phyloP scores from a whole-genome alignment of 202 grass and related monocot genomes.

The Carex arenaria region DNA sequence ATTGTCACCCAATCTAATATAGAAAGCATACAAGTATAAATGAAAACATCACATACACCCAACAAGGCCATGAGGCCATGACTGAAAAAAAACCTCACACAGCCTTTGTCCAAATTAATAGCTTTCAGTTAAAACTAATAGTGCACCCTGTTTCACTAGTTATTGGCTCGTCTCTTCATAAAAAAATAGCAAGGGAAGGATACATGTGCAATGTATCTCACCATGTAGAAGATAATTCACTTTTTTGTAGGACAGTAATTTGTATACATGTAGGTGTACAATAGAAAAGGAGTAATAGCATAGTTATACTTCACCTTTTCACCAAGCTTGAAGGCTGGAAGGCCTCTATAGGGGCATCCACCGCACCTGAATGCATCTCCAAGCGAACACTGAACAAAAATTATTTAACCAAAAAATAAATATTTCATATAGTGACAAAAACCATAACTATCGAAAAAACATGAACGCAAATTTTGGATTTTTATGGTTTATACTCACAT shows the following conservation, averaged over 20 bases:
- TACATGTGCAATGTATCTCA: background rate
- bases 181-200: background rate
- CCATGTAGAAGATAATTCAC: background rate
- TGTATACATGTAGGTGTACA: background rate
- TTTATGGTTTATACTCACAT: constrained; percentile 36
- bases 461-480: background rate
- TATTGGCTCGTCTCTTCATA: background rate
- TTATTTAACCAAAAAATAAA: background rate
- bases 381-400: constrained; percentile 59
- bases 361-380: constrained; percentile 90
- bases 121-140: background rate
- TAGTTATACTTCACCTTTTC: constrained; percentile 54
- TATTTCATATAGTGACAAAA: background rate
- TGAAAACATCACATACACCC: background rate
- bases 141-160: background rate
- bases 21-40: background rate
- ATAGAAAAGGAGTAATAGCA: background rate
- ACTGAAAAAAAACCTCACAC: background rate
- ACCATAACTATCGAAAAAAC: background rate
- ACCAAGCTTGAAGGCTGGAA: constrained; percentile 76
- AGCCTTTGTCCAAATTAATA: background rate
- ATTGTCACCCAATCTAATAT: background rate
- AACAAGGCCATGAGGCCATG: background rate
- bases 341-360: constrained; percentile 83
- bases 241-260: background rate